Percentiles rank a stretch among this genome's conserved stretches.
These are phyloP conservation scores for Pythium monospermum DNA, from an alignment of 352 stramenopile species.

Conservation along the genomic window DNA sequence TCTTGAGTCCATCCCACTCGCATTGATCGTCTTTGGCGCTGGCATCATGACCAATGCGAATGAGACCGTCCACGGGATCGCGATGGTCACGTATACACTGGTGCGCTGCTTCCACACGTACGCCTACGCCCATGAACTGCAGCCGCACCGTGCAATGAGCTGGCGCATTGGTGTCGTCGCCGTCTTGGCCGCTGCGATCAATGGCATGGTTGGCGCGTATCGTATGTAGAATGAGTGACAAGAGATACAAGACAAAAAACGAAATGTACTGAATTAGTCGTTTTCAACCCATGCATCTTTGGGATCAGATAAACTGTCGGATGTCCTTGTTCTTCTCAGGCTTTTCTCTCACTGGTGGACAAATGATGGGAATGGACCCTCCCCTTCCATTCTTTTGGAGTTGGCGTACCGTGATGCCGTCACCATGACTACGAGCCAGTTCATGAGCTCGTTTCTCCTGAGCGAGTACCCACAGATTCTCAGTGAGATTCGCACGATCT, in stretches of 20 bases:
- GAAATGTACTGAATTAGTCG: no score
- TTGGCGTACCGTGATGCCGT: conserved; percentile 6
- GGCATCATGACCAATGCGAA: conserved; percentile 22
- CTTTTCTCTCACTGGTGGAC: no score
- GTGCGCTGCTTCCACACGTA: conserved; percentile 31
- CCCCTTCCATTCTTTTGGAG: no score
- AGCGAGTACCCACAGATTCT: conserved; percentile 1
- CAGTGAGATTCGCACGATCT: conserved; percentile 1
- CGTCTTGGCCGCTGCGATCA: conserved; percentile 7
- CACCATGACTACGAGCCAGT: background rate
- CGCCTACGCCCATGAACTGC: conserved; percentile 35
- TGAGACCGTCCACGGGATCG: conserved; percentile 9
- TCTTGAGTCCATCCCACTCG: conserved; percentile 44
- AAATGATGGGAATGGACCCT: no score
- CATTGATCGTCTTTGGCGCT: conserved; percentile 30
- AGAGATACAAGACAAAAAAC: no score
- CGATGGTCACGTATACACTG: conserved; percentile 31
- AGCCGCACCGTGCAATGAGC: conserved; percentile 30
- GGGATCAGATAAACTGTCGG: no score
- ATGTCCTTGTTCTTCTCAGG: no score
- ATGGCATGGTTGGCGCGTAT: conserved; percentile 4
- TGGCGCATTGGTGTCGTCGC: conserved; percentile 19
- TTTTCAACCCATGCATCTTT: no score
- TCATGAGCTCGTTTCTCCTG: conserved; percentile 3
- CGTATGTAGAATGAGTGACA: no score